Base-by-base conservation (phyloP, 2,329 filamentous ascomycete species). In the Fusarium sacchari region DNA sequence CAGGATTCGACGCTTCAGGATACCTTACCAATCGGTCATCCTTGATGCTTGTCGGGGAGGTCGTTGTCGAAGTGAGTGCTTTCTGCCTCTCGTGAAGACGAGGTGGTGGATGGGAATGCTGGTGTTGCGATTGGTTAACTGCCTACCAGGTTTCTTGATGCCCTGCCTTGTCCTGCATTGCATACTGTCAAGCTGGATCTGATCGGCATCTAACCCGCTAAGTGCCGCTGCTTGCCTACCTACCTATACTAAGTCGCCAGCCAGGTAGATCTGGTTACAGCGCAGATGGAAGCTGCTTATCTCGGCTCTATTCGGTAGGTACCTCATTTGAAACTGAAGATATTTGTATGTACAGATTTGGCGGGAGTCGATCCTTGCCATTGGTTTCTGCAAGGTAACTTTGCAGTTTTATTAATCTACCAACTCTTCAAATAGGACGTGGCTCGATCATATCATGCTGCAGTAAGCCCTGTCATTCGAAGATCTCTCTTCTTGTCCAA, bases 121-220 rank as follows among this genome's bases (percentile, higher is more conserved):
- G 63, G 44, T 42, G 53, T 60, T 44, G 49, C 69, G 59, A 76
- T 76, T 75, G 74, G 71, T 46, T 47, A 40, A 34, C 32, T 40
- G n/a, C 39, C 40, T 46, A 22, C 30, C 39, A 46, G 55, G 39
- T 28, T 28, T 46, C 6, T 7, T 46, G n/a, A 13, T 46, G 30
- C n/a, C 39, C 55, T 46, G n/a, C 36, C 43, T n/a, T 64, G 40
- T 50, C 57, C 68, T 68, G 57, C 57, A 62, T 56, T 63, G 57
- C 59, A 64, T 46, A 32, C n/a, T 43, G 39, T 56, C 24, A 42
- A 37, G 52, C 60, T 61, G 58, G 52, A 71, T 72, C 71, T 62
- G 49, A 70, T 69, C 63, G 64, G 56, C 63, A 64, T 56, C 47
- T 75, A 63, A 69, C 65, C 71, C 66, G 60, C 64, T 61, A 71